phyloP scores from a whole-genome alignment of 768 basidiomycete genomes.

The Boletellus emodensis region DNA sequence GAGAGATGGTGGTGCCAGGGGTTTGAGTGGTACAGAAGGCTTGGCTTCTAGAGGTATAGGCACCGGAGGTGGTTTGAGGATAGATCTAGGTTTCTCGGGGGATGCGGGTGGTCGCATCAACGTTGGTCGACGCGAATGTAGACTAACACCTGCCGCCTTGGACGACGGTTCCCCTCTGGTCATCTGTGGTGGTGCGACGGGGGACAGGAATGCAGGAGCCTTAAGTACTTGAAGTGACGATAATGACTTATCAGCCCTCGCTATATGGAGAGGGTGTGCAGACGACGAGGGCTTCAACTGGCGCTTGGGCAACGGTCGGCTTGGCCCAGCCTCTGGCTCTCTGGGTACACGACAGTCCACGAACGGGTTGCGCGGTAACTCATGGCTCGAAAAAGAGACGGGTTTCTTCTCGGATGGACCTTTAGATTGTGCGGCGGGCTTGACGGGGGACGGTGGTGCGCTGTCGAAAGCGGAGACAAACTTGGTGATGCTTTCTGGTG shows the following conservation, averaged over 20 bases:
- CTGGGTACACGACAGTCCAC: conserved; percentile 5
- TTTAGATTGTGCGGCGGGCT: neutral
- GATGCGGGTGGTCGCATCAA: conserved; percentile 6
- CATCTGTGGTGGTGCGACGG: neutral
- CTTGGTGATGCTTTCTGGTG: conserved; percentile 15
- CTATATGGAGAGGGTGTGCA: conserved; percentile 1
- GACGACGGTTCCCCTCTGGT: neutral
- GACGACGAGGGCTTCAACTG: conserved; percentile 7
- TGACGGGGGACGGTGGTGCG: neutral
- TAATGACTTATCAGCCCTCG: neutral
- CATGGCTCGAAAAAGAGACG: conserved; percentile 6
- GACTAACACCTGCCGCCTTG: conserved; percentile 2
- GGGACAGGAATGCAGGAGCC: conserved; percentile 11
- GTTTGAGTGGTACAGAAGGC: conserved; percentile 16
- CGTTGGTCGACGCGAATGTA: conserved; percentile 2
- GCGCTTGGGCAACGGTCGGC: conserved; percentile 1
- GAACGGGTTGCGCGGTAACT: conserved; percentile 21
- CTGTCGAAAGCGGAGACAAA: conserved; percentile 29
- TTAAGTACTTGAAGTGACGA: conserved; percentile 16
- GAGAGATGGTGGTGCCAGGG: conserved; percentile 29
- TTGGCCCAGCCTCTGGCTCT: conserved; percentile 4
- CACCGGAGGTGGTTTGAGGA: conserved; percentile 28
- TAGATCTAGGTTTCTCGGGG: conserved; percentile 18
- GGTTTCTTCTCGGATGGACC: conserved; percentile 5
- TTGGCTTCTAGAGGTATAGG: conserved; percentile 16